phyloP scores from a whole-genome alignment of 805 yeast genomes.

The Metschnikowia lochheadii region DNA sequence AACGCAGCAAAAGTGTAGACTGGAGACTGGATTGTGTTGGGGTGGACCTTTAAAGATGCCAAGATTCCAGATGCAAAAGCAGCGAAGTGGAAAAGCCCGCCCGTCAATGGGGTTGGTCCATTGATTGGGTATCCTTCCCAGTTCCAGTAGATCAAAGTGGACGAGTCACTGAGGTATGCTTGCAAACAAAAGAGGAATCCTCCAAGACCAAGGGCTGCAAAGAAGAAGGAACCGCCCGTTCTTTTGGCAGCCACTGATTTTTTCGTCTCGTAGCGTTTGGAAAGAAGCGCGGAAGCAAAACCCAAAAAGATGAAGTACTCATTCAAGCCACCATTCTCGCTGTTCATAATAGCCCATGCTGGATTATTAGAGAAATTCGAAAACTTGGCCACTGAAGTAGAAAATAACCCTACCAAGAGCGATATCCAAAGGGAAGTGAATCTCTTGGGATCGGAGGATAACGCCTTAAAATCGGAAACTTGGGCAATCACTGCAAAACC shows the following conservation, averaged over 20 bases:
- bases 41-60: slow-evolving; percentile 24
- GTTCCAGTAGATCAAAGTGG: slow-evolving; percentile 87
- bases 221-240: slow-evolving; percentile 41
- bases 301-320: slow-evolving; percentile 64
- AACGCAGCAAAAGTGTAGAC: slow-evolving; percentile 41
- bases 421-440: slow-evolving; percentile 49
- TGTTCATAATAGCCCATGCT: slow-evolving; percentile 91
- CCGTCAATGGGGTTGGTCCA: slow-evolving; percentile 86
- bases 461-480: slow-evolving; percentile 46
- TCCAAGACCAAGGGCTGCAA: slow-evolving; percentile 70
- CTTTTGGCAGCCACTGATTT: slow-evolving; percentile 2
- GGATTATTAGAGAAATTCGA: slow-evolving; percentile 85
- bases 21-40: slow-evolving; percentile 20
- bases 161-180: slow-evolving; percentile 76
- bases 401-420: slow-evolving; percentile 65
- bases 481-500: slow-evolving; percentile 59
- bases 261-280: slow-evolving; percentile 37
- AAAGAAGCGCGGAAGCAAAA: slow-evolving; percentile 55
- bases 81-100: slow-evolving; percentile 63
- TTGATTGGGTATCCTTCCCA: slow-evolving; percentile 92
- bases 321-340: slow-evolving; percentile 82
- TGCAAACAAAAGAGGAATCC: slow-evolving; percentile 66
- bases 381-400: slow-evolving; percentile 72
- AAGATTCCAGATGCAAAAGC: slow-evolving; percentile 54
- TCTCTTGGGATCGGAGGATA: slow-evolving; percentile 25